phyloP scores from a whole-genome alignment of 306 rosid species.

The Cercis canadensis region DNA sequence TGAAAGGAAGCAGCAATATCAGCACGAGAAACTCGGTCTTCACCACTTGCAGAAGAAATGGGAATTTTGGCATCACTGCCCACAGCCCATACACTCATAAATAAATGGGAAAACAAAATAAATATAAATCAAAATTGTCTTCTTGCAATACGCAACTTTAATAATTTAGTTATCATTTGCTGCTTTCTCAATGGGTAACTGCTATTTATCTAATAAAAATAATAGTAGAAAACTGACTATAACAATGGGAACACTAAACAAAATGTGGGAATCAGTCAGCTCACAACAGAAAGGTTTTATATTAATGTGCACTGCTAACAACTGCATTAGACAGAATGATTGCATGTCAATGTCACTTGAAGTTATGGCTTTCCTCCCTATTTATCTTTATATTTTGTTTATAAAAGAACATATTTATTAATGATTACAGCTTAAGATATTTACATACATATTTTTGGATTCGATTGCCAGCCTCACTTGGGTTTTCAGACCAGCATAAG shows the following conservation, averaged over 20 bases:
- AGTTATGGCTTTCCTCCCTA: slow-evolving; percentile 19
- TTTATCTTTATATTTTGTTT: neutral
- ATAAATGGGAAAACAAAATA: slow-evolving; percentile 2
- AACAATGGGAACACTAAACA: neutral
- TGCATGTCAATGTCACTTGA: slow-evolving; percentile 7
- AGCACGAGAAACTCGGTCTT: slow-evolving; percentile 81
- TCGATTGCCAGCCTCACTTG: slow-evolving; percentile 95
- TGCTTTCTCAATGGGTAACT: too few relatives aligned
- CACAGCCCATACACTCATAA: slow-evolving; percentile 36
- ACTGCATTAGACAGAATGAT: slow-evolving; percentile 20
- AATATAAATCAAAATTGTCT: slow-evolving; percentile 1
- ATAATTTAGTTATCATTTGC: too few relatives aligned
- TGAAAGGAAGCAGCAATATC: slow-evolving; percentile 98
- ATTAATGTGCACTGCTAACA: slow-evolving; percentile 17
- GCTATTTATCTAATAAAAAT: too few relatives aligned
- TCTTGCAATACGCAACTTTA: too few relatives aligned
- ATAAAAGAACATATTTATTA: slow-evolving; percentile 16
- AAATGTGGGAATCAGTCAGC: slow-evolving; percentile 27
- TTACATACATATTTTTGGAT: slow-evolving; percentile 79
- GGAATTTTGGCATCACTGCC: slow-evolving; percentile 82
- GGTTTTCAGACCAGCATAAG: slow-evolving; percentile 95
- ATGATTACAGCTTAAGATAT: slow-evolving; percentile 28
- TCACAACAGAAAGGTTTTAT: neutral
- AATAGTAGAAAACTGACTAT: neutral
- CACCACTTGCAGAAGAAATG: slow-evolving; percentile 65